These are phyloP conservation scores for Puccinia polysora DNA, from an alignment of 1,284 basidiomycete genomes.

Conservation along the genomic window DNA sequence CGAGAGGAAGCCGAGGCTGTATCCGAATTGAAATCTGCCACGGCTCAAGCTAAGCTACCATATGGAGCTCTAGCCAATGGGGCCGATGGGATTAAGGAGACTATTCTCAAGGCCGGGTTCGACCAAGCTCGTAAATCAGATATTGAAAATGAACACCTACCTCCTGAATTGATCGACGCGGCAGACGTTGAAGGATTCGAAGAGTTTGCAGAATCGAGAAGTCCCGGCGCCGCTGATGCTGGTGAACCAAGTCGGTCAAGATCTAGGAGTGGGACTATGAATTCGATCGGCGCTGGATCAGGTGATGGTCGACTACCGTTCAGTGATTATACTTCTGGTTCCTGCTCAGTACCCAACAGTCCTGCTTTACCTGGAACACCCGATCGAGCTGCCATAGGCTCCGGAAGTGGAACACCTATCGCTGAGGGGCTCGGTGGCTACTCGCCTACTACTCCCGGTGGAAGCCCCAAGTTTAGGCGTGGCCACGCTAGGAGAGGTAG, in stretches of 20 bases:
- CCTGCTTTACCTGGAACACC: slow-evolving; percentile 30
- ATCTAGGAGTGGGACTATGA: slow-evolving; percentile 36
- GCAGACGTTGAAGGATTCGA: slow-evolving; percentile 56
- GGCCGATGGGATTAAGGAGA: slow-evolving; percentile 91
- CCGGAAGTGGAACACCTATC: slow-evolving; percentile 17
- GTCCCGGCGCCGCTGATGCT: slow-evolving; percentile 42
- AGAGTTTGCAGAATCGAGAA: slow-evolving; percentile 45
- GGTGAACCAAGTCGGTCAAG: slow-evolving; percentile 30
- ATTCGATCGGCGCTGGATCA: slow-evolving; percentile 33
- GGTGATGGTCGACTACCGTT: slow-evolving; percentile 30
- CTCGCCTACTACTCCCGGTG: slow-evolving; percentile 36
- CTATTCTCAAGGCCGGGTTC: slow-evolving; percentile 71
- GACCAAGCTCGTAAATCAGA: slow-evolving; percentile 96
- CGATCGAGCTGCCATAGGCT: slow-evolving; percentile 10
- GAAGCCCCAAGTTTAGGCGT: slow-evolving; percentile 59
- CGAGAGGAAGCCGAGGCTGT: slow-evolving; percentile 97
- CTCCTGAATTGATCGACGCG: slow-evolving; percentile 88
- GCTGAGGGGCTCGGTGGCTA: slow-evolving; percentile 29
- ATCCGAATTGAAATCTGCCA: slow-evolving; percentile 89
- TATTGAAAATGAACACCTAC: slow-evolving; percentile 96
- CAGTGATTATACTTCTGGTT: slow-evolving; percentile 25
- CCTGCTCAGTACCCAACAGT: slow-evolving; percentile 16
- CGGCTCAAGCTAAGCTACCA: slow-evolving; percentile 72
- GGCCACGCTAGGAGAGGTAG: slow-evolving; percentile 82
- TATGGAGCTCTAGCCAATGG: slow-evolving; percentile 82